Conservation (phyloP, 805 yeast genomes). For the Metschnikowia anglica region DNA sequence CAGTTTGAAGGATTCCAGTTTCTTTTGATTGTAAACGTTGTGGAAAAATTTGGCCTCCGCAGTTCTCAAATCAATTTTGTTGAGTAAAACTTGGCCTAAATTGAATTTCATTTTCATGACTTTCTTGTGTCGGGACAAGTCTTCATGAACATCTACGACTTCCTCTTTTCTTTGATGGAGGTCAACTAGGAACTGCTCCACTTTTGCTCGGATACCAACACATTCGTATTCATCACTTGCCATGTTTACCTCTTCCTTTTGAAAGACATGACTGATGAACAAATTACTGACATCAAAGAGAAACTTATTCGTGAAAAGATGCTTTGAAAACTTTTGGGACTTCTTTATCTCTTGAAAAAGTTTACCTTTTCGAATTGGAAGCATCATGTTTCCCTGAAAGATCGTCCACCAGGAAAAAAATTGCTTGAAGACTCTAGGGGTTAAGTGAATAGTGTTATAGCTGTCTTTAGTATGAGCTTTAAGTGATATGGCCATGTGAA, state of each 20-base stretch:
- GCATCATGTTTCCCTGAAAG: conserved; percentile 73
- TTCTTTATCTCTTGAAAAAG: conserved; percentile 59
- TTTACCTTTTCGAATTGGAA: conserved; percentile 76
- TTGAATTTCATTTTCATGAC: conserved; percentile 59
- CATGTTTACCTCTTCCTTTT: conserved; percentile 43
- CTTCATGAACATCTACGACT: conserved; percentile 38
- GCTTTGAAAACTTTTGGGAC: conserved; percentile 70
- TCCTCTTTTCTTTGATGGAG: conserved; percentile 44
- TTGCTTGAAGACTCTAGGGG: conserved; percentile 65
- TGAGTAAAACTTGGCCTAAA: conserved; percentile 59
- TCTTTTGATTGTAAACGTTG: conserved; percentile 23
- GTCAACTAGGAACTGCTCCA: conserved; percentile 39
- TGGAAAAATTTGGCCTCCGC: conserved; percentile 48
- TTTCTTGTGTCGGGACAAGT: conserved; percentile 47
- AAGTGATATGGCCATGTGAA: conserved; percentile 43
- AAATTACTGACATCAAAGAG: conserved; percentile 71
- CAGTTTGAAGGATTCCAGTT: conserved; percentile 7
- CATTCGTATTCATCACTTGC: conserved; percentile 46
- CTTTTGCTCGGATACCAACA: conserved; percentile 63
- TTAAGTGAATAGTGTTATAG: conserved; percentile 73
- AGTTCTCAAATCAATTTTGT: conserved; percentile 59
- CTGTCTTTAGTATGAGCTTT: conserved; percentile 36
- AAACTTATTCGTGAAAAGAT: conserved; percentile 76
- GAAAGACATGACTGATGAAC: conserved; percentile 69
- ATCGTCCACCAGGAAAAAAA: conserved; percentile 86